Evolutionary conservation across 2,329 filamentous ascomycete species (phyloP).

Genomic region (Cladorrhinum sp.): DNA sequence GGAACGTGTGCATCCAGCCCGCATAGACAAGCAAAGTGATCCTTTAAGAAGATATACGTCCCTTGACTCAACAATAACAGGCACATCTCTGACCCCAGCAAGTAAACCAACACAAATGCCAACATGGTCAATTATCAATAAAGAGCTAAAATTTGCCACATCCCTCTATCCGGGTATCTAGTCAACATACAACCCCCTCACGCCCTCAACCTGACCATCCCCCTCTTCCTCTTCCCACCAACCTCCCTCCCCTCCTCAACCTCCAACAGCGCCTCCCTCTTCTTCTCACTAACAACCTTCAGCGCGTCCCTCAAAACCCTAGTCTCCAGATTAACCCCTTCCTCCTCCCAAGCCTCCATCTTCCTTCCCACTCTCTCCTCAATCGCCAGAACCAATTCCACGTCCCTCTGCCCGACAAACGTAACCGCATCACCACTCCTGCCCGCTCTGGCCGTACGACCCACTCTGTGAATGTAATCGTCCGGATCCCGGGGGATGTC

Average conservation of each 20-base stretch:
- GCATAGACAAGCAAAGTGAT: too few relatives aligned
- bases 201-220: constrained; percentile 53
- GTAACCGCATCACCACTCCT: constrained; percentile 78
- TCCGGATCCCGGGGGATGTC: constrained; percentile 94
- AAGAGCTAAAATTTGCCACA: too few relatives aligned
- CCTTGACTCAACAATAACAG: too few relatives aligned
- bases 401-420: constrained; percentile 89
- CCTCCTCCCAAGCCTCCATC: constrained; percentile 83
- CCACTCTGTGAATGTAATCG: constrained; percentile 95
- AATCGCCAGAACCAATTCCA: constrained; percentile 85
- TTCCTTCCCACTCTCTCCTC: constrained; percentile 75
- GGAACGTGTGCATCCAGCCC: too few relatives aligned
- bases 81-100: too few relatives aligned
- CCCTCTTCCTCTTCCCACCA: constrained; percentile 72
- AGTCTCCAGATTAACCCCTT: constrained; percentile 90
- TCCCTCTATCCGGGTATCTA: neutral
- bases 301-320: constrained; percentile 80
- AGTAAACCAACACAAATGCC: too few relatives aligned
- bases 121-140: too few relatives aligned
- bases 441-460: constrained; percentile 90
- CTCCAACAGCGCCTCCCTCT: constrained; percentile 83
- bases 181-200: neutral
- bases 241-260: constrained; percentile 92
- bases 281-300: constrained; percentile 92
- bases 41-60: too few relatives aligned